Conservation (phyloP, 495 filamentous ascomycete species). For the Aspergillus coremiiformis region DNA sequence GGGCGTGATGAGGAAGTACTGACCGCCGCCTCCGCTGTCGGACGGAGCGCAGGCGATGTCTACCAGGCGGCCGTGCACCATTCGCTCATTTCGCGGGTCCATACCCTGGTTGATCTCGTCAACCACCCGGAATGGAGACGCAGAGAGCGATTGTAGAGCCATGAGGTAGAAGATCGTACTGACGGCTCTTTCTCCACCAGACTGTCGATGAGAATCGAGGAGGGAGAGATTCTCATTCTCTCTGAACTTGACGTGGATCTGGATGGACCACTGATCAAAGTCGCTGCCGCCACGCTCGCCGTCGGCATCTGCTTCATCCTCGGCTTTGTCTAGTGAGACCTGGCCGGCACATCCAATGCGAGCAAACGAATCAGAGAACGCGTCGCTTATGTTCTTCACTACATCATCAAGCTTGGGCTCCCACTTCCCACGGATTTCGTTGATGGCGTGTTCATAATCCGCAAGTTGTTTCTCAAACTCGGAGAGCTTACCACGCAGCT, state of each 20-base stretch:
- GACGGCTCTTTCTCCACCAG: slow-evolving; percentile 91
- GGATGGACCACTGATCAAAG: slow-evolving; percentile 88
- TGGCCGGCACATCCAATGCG: slow-evolving; percentile 95
- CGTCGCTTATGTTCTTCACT: slow-evolving; percentile 73
- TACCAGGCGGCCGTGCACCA: slow-evolving; percentile 95
- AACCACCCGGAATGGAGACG: slow-evolving; percentile 96
- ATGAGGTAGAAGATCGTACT: slow-evolving; percentile 99
- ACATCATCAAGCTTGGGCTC: slow-evolving; percentile 78
- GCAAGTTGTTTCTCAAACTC: slow-evolving; percentile 40
- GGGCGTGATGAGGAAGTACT: slow-evolving; percentile 98
- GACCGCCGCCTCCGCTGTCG: slow-evolving; percentile 28
- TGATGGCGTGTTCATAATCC: slow-evolving; percentile 48
- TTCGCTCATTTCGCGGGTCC: slow-evolving; percentile 96
- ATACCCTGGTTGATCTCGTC: slow-evolving; percentile 99
- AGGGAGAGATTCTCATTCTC: slow-evolving; percentile 76
- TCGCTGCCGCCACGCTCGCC: slow-evolving; percentile 56
- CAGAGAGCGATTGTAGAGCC: slow-evolving; percentile 89
- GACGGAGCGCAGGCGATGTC: slow-evolving; percentile 68
- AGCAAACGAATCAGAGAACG: slow-evolving; percentile 82
- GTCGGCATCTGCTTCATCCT: slow-evolving; percentile 30
- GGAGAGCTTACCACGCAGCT: slow-evolving; percentile 42
- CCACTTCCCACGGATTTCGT: slow-evolving; percentile 55
- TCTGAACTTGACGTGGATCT: slow-evolving; percentile 90
- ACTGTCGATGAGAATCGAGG: slow-evolving; percentile 87
- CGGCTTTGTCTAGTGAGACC: slow-evolving; percentile 55